Base-by-base conservation (phyloP, 768 basidiomycete genomes). In the Leucocoprinus sp. region DNA sequence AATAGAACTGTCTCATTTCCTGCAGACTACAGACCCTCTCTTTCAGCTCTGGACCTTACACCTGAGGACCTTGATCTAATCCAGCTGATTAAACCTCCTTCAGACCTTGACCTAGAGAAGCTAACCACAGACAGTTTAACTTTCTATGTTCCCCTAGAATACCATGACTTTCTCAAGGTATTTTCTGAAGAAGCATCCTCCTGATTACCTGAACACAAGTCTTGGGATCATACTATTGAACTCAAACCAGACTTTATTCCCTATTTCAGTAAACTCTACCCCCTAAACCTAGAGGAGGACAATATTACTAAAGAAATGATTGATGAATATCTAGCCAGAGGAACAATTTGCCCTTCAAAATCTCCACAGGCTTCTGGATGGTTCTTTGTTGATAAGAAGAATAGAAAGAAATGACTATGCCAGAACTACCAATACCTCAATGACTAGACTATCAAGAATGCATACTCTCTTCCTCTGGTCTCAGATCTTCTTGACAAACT, bases 401-500 rank as follows among this genome's bases (percentile, higher is more conserved):
- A 54, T 36, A 37, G 43, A 0, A 40, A 43, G 8, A 52, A 57
- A 55, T 60, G 52, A 3, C 62, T 52, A 18, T 55, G 64, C 0
- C 64, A 67, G 27, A 58, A 71, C 37, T 70, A 65, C 40, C 27
- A 52, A 18, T 54, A 55, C 6, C 50, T 71, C 1, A 71, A 71
- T 31, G 48, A 58, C 2, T 54, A 58, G 37, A 68, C 61, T 1
- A 48, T 63, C 4, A 66, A 67, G 18, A 59, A 68, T 42, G 34
- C 40, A 1, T 68, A 70, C 43, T 66, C 65, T 0, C 52, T 71
- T 2, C 66, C 66, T 0, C 51, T 66, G 0, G 61, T 69, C 24
- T 27, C 38, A 1, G 54, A 63, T 5, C 43, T 66, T 1, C 23
- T 67, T 5, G 52, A 64, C 22, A 53, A 55, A 31, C 47, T 65